Evolutionary conservation across 2,329 filamentous ascomycete species (phyloP).

Genomic region (Arachnomyces sp.): DNA sequence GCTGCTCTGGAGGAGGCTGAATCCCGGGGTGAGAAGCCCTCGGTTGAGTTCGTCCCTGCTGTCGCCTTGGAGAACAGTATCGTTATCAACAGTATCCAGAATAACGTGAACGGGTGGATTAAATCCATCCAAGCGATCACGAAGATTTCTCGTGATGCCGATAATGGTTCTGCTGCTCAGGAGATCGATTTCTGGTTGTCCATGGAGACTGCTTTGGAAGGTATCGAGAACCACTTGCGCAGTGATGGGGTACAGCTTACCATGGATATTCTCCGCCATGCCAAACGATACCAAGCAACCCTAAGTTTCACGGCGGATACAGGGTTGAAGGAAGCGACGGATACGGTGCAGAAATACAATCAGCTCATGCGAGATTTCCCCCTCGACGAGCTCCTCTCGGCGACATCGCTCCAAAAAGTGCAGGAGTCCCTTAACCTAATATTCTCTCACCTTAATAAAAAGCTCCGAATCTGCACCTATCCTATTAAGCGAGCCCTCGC

Average conservation of each 20-base stretch:
- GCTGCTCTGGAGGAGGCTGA: conserved; percentile 71
- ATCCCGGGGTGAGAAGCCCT: conserved; percentile 56
- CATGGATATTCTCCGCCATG: conserved; percentile 88
- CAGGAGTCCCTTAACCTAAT: conserved; percentile 83
- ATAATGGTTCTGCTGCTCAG: conserved; percentile 74
- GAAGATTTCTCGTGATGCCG: conserved; percentile 79
- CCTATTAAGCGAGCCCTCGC: conserved; percentile 84
- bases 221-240: conserved; percentile 78
- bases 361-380: conserved; percentile 98
- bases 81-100: conserved; percentile 88
- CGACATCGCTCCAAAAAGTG: conserved; percentile 78
- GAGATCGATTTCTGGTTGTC: conserved; percentile 99
- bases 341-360: conserved; percentile 97
- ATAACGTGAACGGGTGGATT: conserved; percentile 95
- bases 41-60: conserved; percentile 68
- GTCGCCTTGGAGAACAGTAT: conserved; percentile 76
- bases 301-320: conserved; percentile 96
- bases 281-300: conserved; percentile 95
- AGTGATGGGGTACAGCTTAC: conserved; percentile 86
- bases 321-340: conserved; percentile 88
- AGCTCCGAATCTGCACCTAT: conserved; percentile 91
- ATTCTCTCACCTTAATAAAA: conserved; percentile 94
- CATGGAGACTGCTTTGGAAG: conserved; percentile 88
- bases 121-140: conserved; percentile 96
- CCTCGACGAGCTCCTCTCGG: conserved; percentile 85